Evolutionary conservation across 2,329 filamentous ascomycete genomes (phyloP), one percentile per base, ranked within the genome.

Genomic region (Leptographium wingfieldii): DNA sequence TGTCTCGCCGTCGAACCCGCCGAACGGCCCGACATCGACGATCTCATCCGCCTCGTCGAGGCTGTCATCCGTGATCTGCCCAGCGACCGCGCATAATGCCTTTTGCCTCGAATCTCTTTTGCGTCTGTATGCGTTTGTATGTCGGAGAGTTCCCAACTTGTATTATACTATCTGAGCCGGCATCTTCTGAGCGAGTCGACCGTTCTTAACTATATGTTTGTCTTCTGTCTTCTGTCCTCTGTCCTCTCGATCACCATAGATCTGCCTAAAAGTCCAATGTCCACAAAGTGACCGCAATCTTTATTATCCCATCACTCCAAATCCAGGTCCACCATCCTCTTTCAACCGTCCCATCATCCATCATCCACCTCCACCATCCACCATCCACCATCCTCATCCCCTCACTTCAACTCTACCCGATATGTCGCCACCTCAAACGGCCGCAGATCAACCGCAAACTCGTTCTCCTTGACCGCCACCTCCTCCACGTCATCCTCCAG

Each of bases 381-480:
- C 33, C 33, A 35, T 35, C 33, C 33, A 5, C 31, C 5, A 35
- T 35, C 5, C 33, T 35, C 33, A 35, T 35, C 33, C 29, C 48
- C 4, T 38, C 33, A 53, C 38, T 61, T 58, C 33, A 67, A 52
- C 61, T 66, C 61, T 27, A 67, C 57, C 5, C 66, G 63, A 71
- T 82, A 94, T 1, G 89, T 94, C 25, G 86, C 89, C 61, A 96
- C 87, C 76, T 96, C 91, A 72, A 95, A 96, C 25, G 90, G 82
- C 66, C 87, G 80, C 65, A 96, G 69, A 58, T 81, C 80, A 66
- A 94, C 81, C 54, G 77, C 70, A 61, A 89, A 81, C 16, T 72
- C 56, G 33, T 48, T 52, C 3, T 6, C 51, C 31, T n/a, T 22
- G 52, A 86, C 63, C 58, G 78, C 71, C 61, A 90, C 67, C 68